phyloP scores from a whole-genome alignment of 108 stramenopile species.

The Cyclotella cryptica region DNA sequence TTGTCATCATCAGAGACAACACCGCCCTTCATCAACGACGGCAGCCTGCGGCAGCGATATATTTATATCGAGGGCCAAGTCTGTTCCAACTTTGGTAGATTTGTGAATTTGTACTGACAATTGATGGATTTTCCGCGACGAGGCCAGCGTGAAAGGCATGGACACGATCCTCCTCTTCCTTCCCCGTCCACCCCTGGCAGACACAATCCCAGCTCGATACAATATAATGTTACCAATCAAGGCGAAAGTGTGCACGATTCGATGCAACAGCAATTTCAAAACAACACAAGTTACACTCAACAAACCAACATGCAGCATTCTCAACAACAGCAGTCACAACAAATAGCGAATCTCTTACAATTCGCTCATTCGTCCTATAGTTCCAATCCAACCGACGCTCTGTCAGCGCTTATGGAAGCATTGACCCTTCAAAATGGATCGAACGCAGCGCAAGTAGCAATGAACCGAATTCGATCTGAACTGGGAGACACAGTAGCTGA shows the following conservation, averaged over 20 bases:
- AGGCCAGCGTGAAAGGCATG: slow-evolving; percentile 9
- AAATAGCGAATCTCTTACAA: slow-evolving; percentile 52
- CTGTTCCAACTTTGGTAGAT: no score
- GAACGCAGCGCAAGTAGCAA: slow-evolving; percentile 35
- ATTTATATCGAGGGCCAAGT: no score
- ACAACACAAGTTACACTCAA: not conserved
- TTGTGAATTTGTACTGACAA: not conserved
- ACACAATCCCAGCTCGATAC: not conserved
- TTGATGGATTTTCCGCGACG: not conserved
- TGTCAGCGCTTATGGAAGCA: slow-evolving; percentile 58
- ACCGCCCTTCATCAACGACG: no score
- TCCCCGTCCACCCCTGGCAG: not conserved
- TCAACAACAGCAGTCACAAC: slow-evolving; percentile 28
- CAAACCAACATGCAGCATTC: slow-evolving; percentile 14
- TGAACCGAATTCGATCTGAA: slow-evolving; percentile 52
- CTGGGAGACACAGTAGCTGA: slow-evolving; percentile 55
- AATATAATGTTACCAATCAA: not conserved
- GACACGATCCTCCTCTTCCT: slow-evolving; percentile 12
- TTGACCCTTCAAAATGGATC: slow-evolving; percentile 45
- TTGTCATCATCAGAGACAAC: no score
- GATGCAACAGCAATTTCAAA: not conserved
- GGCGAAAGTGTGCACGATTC: not conserved
- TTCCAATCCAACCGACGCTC: slow-evolving; percentile 54
- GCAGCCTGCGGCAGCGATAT: no score
- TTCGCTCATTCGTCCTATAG: slow-evolving; percentile 54